A percentile compares a stretch with the other conserved stretches of the same genome.
These are phyloP conservation scores for Backusella psychrophila DNA, from an alignment of 192 early-diverging fungal species.

Conservation along the genomic window DNA sequence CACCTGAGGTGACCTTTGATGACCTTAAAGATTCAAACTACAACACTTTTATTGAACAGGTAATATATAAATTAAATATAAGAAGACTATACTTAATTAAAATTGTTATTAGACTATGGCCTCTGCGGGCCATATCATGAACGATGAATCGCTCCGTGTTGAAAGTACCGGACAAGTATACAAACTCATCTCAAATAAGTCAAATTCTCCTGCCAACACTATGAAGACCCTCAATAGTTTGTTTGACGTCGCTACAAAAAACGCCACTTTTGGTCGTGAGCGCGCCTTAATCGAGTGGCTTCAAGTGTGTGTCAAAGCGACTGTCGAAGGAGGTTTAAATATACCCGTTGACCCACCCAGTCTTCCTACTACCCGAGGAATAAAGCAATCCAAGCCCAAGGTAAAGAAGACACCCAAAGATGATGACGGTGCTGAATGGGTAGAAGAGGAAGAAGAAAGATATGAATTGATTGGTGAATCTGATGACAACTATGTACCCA, in stretches of 20 bases:
- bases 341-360: neutral
- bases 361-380: neutral
- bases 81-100: neutral
- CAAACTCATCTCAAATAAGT: conserved; percentile 20
- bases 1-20: neutral
- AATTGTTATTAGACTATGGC: conserved; percentile 9
- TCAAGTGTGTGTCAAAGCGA: conserved; percentile 19
- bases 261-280: conserved; percentile 12
- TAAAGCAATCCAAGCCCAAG: neutral
- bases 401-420: neutral
- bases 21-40: conserved; percentile 5
- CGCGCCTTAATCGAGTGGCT: conserved; percentile 31
- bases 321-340: conserved; percentile 9
- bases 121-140: neutral
- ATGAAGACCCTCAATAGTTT: conserved; percentile 17
- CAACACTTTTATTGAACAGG: conserved; percentile 3
- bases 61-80: conserved; percentile 3
- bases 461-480: conserved; percentile 20
- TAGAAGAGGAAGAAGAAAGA: conserved; percentile 13
- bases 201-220: conserved; percentile 25
- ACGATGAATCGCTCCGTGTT: neutral
- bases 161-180: conserved; percentile 2
- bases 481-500: conserved; percentile 28
- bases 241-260: conserved; percentile 17
- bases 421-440: neutral